Evolutionary conservation across 2,329 filamentous ascomycete genomes (phyloP).

Genomic region (Colletotrichum siamense): DNA sequence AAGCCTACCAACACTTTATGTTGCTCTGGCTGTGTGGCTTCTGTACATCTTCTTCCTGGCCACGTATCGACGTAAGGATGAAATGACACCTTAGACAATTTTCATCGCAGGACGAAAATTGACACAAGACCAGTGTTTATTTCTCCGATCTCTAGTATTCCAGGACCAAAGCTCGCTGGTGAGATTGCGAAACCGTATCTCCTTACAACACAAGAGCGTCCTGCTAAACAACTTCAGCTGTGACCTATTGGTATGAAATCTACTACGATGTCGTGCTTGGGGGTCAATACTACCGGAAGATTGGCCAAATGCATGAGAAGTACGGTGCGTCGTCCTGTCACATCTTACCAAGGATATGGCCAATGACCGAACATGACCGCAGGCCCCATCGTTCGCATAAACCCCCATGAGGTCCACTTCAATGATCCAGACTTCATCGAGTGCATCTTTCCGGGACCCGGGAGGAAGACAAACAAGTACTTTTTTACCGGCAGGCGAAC

Average conservation of each 20-base stretch:
- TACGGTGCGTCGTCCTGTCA: background rate
- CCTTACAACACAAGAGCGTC: background rate
- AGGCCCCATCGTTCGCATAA: background rate
- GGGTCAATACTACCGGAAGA: background rate
- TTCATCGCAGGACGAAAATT: too few relatives aligned
- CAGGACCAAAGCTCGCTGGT: background rate
- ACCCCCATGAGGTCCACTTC: background rate
- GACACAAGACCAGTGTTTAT: background rate
- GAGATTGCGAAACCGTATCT: background rate
- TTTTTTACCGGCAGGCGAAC: constrained; percentile 33
- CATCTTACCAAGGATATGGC: background rate
- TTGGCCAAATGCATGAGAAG: background rate
- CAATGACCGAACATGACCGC: background rate
- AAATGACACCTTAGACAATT: background rate
- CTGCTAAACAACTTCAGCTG: background rate
- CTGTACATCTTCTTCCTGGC: background rate
- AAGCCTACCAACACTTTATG: background rate
- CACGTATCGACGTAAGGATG: background rate
- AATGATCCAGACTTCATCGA: constrained; percentile 21
- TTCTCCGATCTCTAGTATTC: background rate
- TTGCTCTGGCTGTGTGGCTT: background rate
- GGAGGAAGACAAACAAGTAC: constrained; percentile 29
- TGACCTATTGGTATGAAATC: background rate
- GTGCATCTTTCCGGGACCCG: constrained; percentile 28
- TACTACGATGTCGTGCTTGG: background rate